Evolutionary conservation across 2,329 filamentous ascomycete species (phyloP).

Genomic region (Fusarium illudens): DNA sequence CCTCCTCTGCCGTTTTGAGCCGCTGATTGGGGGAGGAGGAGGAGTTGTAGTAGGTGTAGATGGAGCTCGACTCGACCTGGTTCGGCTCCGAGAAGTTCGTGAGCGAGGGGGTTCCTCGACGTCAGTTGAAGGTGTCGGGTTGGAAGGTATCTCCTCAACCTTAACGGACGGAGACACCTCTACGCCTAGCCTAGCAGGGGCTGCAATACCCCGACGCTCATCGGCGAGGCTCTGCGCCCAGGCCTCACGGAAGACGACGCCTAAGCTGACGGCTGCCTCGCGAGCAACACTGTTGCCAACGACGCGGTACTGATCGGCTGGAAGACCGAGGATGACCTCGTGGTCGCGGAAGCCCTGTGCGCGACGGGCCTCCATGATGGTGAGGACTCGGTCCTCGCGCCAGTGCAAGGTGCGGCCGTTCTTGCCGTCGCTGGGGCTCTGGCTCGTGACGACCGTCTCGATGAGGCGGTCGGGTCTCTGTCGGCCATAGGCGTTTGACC

Average conservation of each 20-base stretch:
- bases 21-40: neutral
- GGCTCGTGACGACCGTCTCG: conserved; percentile 68
- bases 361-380: conserved; percentile 71
- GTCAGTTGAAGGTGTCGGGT: conserved; percentile 1
- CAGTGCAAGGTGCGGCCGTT: conserved; percentile 70
- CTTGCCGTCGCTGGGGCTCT: conserved; percentile 62
- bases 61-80: neutral
- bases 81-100: conserved; percentile 12
- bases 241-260: conserved; percentile 69
- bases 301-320: conserved; percentile 67
- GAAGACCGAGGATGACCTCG: conserved; percentile 72
- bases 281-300: conserved; percentile 82
- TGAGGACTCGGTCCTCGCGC: conserved; percentile 67
- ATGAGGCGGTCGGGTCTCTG: conserved; percentile 63
- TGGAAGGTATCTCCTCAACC: conserved; percentile 11
- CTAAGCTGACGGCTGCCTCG: conserved; percentile 71
- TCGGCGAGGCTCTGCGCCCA: conserved; percentile 42
- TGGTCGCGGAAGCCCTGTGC: conserved; percentile 76
- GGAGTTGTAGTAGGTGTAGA: conserved; percentile 3
- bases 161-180: conserved; percentile 16
- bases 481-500: conserved; percentile 60
- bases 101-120: neutral
- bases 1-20: conserved; percentile 8
- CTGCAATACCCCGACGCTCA: conserved; percentile 11
- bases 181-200: conserved; percentile 4